Conservation (phyloP, 208 protist species). For the Trypanosoma vivax region DNA sequence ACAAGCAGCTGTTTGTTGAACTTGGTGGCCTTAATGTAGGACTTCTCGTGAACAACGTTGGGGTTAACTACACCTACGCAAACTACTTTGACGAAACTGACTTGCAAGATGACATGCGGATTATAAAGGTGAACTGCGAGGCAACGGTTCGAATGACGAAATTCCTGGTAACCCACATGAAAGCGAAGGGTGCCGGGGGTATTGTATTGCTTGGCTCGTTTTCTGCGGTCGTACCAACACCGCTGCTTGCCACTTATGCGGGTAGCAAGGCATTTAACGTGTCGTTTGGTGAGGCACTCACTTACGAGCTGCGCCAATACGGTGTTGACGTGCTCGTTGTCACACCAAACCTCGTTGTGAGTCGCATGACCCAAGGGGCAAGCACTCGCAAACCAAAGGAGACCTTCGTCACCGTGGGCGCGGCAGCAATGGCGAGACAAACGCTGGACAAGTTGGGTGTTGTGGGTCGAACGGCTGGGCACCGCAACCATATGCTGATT, state of each 20-base stretch:
- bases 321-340: conserved; percentile 64
- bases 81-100: conserved; percentile 86
- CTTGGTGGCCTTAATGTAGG: conserved; percentile 49
- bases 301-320: conserved; percentile 56
- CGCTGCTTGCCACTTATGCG: conserved; percentile 80
- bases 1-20: conserved; percentile 43
- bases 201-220: conserved; percentile 77
- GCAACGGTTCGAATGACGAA: conserved; percentile 80
- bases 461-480: conserved; percentile 31
- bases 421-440: conserved; percentile 57
- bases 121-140: conserved; percentile 89
- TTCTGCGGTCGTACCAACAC: conserved; percentile 56
- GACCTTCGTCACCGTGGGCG: conserved; percentile 64
- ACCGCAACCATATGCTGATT: conserved; percentile 62
- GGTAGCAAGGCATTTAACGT: conserved; percentile 85
- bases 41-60: conserved; percentile 91
- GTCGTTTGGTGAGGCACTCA: conserved; percentile 48
- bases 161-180: conserved; percentile 70
- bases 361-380: conserved; percentile 70
- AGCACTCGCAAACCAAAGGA: conserved; percentile 56
- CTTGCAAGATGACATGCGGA: conserved; percentile 42
- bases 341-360: conserved; percentile 76
- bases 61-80: conserved; percentile 88
- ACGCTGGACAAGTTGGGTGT: conserved; percentile 63
- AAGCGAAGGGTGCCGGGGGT: conserved; percentile 47